phyloP scores from a whole-genome alignment of 176 grass and related monocot genomes.

The Oryza brachyantha region DNA sequence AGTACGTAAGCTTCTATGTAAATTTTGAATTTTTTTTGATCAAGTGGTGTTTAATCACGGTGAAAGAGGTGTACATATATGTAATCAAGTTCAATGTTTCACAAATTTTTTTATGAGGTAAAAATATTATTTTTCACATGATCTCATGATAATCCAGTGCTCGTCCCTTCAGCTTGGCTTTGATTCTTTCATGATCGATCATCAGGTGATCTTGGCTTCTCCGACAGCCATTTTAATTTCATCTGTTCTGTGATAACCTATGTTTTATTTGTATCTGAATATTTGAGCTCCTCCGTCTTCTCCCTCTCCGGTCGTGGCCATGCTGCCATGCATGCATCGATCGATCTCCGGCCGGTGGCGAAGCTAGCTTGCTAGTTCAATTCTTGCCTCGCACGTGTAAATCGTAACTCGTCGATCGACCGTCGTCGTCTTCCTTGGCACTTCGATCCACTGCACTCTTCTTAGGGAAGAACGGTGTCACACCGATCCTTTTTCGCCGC shows the following conservation, averaged over 20 bases:
- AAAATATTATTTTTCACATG: neutral
- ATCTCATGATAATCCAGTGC: neutral
- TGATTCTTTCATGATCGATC: neutral
- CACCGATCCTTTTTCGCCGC: no score
- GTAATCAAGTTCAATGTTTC: constrained; percentile 1
- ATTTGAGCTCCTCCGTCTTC: neutral
- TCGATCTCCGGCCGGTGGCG: neutral
- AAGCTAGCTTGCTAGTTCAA: neutral
- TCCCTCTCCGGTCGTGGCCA: neutral
- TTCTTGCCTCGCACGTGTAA: no score
- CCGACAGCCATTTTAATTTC: neutral
- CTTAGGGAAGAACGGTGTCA: no score
- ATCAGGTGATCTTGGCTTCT: no score
- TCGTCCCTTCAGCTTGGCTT: neutral
- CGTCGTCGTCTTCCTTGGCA: neutral
- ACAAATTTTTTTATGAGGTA: neutral
- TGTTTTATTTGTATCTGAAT: neutral
- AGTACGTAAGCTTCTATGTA: neutral
- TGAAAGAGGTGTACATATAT: constrained; percentile 1
- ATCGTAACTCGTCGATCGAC: neutral
- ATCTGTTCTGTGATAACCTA: neutral
- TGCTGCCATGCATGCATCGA: no score
- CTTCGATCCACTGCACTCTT: neutral
- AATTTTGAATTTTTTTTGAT: constrained; percentile 10
- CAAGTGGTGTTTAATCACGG: neutral